Evolutionary conservation across 1,284 basidiomycete species (phyloP), one percentile per base, ranked within the genome.

Genomic region (Tylopilus orsonianus): DNA sequence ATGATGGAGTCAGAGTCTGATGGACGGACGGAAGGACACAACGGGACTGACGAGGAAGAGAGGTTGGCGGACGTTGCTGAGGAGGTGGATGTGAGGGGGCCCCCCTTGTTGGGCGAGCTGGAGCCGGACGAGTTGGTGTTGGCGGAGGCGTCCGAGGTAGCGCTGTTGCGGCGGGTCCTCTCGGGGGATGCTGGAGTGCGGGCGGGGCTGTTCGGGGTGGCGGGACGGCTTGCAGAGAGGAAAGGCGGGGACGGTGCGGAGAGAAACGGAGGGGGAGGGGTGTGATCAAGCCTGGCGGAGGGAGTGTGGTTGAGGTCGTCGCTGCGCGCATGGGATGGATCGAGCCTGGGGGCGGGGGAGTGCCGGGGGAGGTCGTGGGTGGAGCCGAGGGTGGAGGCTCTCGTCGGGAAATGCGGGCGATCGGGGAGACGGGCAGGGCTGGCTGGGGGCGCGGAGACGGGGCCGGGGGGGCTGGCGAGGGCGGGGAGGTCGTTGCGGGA

Each of bases 221-320:
- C 70, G 24, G 83, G 70, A 47, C 74, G 78, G 62, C 76, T 75
- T 19, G 74, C 73, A 48, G 73, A 67, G 49, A 77, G 66, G 60
- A 80, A 80, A 32, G 75, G 66, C 26, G 77, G 74, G 23, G 77
- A 72, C 48, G 77, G 76, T 40, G 72, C 70, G 56, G 69, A 76
- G 66, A 72, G 53, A 53, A 62, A 50, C 47, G 64, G 35, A 26
- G 56, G 42, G 27, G 60, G 49, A 36, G 50, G 45, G 42, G 33
- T 50, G 49, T 54, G 56, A 49, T 62, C 61, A 29, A 51, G 43
- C 23, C 52, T 57, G 47, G 46, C 37, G 16, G 68, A 61, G 26
- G 58, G 61, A 16, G 64, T 60, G 65, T 88, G 86, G 62, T 79
- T 85, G 46, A 87, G 71, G 69, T 88, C 85, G 61, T 88, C 85